Evolutionary conservation across 2,329 filamentous ascomycete genomes (phyloP).

Genomic region (Aspergillus flavus): DNA sequence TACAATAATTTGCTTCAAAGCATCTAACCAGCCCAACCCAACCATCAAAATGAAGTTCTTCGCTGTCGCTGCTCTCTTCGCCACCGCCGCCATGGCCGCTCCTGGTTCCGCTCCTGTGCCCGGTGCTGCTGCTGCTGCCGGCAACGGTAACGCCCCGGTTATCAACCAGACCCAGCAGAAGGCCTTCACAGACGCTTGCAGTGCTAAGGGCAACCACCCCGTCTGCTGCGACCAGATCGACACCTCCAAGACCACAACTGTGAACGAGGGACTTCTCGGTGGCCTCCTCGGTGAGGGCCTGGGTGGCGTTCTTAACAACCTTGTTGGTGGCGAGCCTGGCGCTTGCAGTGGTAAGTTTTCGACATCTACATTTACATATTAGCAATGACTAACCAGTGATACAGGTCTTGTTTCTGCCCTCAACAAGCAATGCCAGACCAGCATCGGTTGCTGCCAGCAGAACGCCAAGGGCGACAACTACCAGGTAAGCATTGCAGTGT

Average conservation of each 20-base stretch:
- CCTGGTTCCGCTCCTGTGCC: neutral
- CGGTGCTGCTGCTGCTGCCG: neutral
- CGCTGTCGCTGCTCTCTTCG: conserved; percentile 26
- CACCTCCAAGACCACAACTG: neutral
- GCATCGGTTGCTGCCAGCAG: conserved; percentile 16
- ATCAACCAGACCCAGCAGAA: neutral
- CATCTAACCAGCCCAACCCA: neutral
- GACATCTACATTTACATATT: neutral
- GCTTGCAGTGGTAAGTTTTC: neutral
- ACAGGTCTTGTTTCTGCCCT: neutral
- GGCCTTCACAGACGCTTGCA: neutral
- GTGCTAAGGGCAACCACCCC: neutral
- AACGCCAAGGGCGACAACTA: neutral
- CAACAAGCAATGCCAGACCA: neutral
- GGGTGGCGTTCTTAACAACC: neutral
- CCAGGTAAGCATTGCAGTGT: neutral
- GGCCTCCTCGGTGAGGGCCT: neutral
- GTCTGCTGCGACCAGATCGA: neutral
- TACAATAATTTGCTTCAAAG: neutral
- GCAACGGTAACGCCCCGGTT: neutral
- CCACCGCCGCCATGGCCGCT: conserved; percentile 25
- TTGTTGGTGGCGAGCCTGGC: neutral
- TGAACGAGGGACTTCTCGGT: neutral
- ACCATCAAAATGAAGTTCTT: conserved; percentile 33
- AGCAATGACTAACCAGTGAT: neutral